Evolutionary conservation across 345 rosid genomes (phyloP).

Genomic region (Linum usitatissimum): DNA sequence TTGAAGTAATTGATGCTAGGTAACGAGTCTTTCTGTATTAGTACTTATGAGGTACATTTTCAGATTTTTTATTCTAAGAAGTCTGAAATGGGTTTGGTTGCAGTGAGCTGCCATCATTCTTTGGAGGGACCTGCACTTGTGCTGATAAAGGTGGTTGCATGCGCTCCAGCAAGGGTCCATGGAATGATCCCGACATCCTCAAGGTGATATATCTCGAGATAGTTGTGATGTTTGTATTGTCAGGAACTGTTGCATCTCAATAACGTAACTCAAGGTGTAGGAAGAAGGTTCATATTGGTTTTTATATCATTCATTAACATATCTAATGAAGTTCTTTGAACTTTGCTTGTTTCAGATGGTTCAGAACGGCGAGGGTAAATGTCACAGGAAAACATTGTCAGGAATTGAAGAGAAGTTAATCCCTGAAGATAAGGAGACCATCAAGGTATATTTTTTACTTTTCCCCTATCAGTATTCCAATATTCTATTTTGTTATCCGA

Average conservation of each 20-base stretch:
- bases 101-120: constrained; percentile 7
- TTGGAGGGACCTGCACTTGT: constrained; percentile 7
- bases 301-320: not conserved
- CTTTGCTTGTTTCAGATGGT: constrained; percentile 38
- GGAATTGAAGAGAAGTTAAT: constrained; percentile 46
- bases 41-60: too few relatives aligned
- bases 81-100: not conserved
- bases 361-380: constrained; percentile 54
- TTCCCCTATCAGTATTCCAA: too few relatives aligned
- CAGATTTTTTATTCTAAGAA: not conserved
- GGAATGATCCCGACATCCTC: constrained; percentile 7
- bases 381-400: constrained; percentile 30
- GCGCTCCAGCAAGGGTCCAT: constrained; percentile 8
- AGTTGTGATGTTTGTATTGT: not conserved
- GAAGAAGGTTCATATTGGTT: too few relatives aligned
- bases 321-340: not conserved
- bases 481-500: not conserved
- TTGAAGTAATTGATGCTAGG: constrained; percentile 8
- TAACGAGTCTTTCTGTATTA: not conserved
- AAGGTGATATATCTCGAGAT: not conserved
- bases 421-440: constrained; percentile 27
- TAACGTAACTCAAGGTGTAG: not conserved
- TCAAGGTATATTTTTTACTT: constrained; percentile 17
- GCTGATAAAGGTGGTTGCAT: constrained; percentile 8
- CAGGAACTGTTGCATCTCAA: not conserved